Base-by-base conservation (phyloP, 169 alveolate genomes). In the Plasmodium chabaudi region DNA sequence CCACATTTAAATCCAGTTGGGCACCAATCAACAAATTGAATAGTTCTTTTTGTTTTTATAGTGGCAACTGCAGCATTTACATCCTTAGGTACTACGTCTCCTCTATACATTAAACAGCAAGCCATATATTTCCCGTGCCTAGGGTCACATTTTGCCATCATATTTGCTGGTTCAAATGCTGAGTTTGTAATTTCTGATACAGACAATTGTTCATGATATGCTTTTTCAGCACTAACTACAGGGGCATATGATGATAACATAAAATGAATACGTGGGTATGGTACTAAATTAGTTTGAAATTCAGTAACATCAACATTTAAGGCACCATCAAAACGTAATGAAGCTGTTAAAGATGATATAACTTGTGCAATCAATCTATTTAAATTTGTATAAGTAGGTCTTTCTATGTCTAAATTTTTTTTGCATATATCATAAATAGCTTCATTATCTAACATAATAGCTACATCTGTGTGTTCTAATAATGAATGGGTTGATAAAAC, bases 61-160 rank as follows among this genome's bases (percentile, higher is more conserved):
- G 99, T 97, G 21, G 99, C 99, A 79, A 98, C 99, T 53, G 99
- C 98, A n/a, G 99, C 99, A 88, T 98, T 98, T 60, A 98, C 99
- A 88, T 98, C 99, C 95, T 98, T 98, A 49, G 99, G 99, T 21
- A 98, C 99, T 39, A 98, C 99, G 92, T 98, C 99, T 15, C 99
- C 99, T 73, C 96, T 87, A 94, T 97, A 96, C 97, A 97, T 95
- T 93, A 97, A 93, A 88, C 99, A 98, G 94, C 99, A 97, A 69
- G 99, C 99, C 99, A 98, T 98, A 95, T 98, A 98, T 96, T 97
- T 98, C 47, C 99, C 99, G 92, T 96, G 98, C 65, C 99, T 95
- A 19, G 99, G 99, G 89, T 98, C 99, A 93, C 99, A 98, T 94
- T 98, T 98, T 67, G 99, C 99, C 99, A 98, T 97, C 99, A 97